phyloP scores from a whole-genome alignment of 2,329 filamentous ascomycete genomes.

The Calonectria pseudoreteaudii region DNA sequence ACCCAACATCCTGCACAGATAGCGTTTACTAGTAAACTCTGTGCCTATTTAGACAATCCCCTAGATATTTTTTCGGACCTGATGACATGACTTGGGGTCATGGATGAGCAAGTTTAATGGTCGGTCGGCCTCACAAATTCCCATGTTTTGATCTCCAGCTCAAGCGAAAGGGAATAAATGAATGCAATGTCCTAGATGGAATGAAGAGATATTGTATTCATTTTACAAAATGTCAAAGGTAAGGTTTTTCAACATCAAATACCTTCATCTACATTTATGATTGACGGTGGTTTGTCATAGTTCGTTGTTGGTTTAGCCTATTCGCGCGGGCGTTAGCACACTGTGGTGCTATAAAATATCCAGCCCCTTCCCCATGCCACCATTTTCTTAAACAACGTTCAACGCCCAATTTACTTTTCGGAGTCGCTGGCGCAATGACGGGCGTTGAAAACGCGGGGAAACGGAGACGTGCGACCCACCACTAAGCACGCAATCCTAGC shows the following conservation, averaged over 20 bases:
- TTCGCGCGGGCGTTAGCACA: neutral
- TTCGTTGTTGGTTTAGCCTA: neutral
- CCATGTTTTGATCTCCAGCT: neutral
- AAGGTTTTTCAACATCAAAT: neutral
- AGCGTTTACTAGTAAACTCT: neutral
- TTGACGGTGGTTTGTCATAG: neutral
- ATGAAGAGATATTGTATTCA: neutral
- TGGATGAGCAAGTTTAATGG: neutral
- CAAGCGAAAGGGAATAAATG: neutral
- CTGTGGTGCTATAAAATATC: neutral
- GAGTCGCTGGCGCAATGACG: neutral
- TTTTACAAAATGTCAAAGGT: neutral
- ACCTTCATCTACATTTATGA: neutral
- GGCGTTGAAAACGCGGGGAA: slow-evolving; percentile 20
- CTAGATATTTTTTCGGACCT: neutral
- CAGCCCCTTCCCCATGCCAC: neutral
- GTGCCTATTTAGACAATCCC: neutral
- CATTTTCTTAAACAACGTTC: neutral
- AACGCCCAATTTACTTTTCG: neutral
- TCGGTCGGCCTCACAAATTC: neutral
- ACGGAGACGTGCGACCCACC: slow-evolving; percentile 8
- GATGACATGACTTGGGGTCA: neutral
- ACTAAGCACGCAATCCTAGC: slow-evolving; percentile 19
- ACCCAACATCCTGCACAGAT: neutral
- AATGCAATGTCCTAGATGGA: neutral